These are phyloP conservation scores for Tetracladium setigerum DNA, from an alignment of 495 filamentous ascomycete genomes.

Conservation along the genomic window DNA sequence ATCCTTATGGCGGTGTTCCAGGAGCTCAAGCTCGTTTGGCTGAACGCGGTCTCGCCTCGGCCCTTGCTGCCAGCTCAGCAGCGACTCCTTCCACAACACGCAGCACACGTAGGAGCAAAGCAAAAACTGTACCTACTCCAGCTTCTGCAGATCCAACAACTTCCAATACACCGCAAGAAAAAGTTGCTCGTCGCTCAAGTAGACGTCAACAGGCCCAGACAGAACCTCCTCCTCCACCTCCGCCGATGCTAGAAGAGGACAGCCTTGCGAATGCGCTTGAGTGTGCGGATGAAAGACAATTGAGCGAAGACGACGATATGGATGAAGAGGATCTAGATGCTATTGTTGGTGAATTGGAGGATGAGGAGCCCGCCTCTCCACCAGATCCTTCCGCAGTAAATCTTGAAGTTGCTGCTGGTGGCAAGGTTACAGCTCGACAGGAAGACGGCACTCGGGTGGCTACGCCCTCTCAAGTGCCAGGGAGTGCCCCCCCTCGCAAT, in stretches of 20 bases:
- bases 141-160: slow-evolving; percentile 9
- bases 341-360: slow-evolving; percentile 85
- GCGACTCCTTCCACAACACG: slow-evolving; percentile 22
- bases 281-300: slow-evolving; percentile 87
- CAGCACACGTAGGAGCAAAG: slow-evolving; percentile 35
- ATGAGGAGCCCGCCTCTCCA: slow-evolving; percentile 64
- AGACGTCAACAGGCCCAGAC: slow-evolving; percentile 44
- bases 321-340: slow-evolving; percentile 74
- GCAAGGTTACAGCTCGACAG: slow-evolving; percentile 92
- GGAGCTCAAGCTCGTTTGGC: slow-evolving; percentile 33
- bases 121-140: slow-evolving; percentile 31
- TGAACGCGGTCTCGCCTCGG: slow-evolving; percentile 28
- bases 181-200: slow-evolving; percentile 44
- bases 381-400: slow-evolving; percentile 85
- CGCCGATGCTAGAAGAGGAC: slow-evolving; percentile 45
- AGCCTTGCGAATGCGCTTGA: slow-evolving; percentile 63
- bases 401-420: slow-evolving; percentile 82
- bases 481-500: slow-evolving; percentile 28
- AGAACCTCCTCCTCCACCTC: slow-evolving; percentile 38
- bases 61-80: slow-evolving; percentile 18
- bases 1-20: slow-evolving; percentile 25
- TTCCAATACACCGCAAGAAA: slow-evolving; percentile 33
- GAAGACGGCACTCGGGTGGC: slow-evolving; percentile 89
- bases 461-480: slow-evolving; percentile 66
- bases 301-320: slow-evolving; percentile 64